Evolutionary conservation across 2,329 filamentous ascomycete genomes (phyloP).

Genomic region (Beauveria medogensis): DNA sequence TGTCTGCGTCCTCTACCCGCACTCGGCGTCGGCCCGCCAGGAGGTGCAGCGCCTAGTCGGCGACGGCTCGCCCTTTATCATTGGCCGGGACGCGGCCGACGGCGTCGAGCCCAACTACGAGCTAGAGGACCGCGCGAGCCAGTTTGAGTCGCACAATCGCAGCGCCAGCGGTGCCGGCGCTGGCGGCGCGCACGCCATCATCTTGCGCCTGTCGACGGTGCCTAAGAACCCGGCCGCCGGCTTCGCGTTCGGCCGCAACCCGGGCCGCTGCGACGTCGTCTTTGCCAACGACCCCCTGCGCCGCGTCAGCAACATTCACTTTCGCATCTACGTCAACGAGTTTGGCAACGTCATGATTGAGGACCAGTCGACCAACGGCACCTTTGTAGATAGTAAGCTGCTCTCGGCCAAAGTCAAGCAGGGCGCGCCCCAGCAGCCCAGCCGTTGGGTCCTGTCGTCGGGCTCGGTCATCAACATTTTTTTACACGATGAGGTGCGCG

Average conservation of each 20-base stretch:
- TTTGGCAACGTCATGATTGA: slow-evolving; percentile 84
- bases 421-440: slow-evolving; percentile 21
- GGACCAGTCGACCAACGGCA: slow-evolving; percentile 94
- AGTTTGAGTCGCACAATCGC: slow-evolving; percentile 33
- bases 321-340: slow-evolving; percentile 85
- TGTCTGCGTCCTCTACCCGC: slow-evolving; percentile 78
- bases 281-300: slow-evolving; percentile 58
- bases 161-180: slow-evolving; percentile 18
- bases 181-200: slow-evolving; percentile 59
- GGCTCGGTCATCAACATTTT: slow-evolving; percentile 67
- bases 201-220: slow-evolving; percentile 67
- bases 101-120: slow-evolving; percentile 44
- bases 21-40: slow-evolving; percentile 60
- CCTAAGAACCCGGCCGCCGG: slow-evolving; percentile 62
- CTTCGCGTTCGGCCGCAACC: slow-evolving; percentile 81
- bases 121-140: slow-evolving; percentile 40
- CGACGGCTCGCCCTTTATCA: slow-evolving; percentile 40
- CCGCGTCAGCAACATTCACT: slow-evolving; percentile 89
- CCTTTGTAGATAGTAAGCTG: slow-evolving; percentile 67
- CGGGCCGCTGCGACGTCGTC: slow-evolving; percentile 60
- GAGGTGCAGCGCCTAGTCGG: slow-evolving; percentile 52
- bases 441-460: slow-evolving; percentile 57
- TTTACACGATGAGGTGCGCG: slow-evolving; percentile 40
- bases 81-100: slow-evolving; percentile 40
- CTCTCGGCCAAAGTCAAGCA: slow-evolving; percentile 40